A percentile compares a stretch with the other conserved stretches of the same genome.
Conservation (phyloP, 2,329 filamentous ascomycete genomes). For the Ophiocordyceps robertsii region DNA sequence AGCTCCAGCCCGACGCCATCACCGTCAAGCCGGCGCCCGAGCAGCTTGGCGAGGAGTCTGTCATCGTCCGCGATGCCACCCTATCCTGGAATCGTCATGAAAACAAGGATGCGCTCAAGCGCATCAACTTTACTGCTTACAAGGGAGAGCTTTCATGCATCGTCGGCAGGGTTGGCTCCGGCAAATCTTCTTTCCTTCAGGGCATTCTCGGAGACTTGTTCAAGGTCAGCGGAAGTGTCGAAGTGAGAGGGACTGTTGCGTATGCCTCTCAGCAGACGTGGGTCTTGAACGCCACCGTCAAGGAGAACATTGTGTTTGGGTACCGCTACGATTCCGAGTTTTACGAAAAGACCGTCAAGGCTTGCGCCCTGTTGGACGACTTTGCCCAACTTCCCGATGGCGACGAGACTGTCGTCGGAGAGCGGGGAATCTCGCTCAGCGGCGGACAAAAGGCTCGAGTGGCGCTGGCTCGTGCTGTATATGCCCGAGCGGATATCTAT, state of each 20-base stretch:
- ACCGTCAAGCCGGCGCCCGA: conserved; percentile 53
- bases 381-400: conserved; percentile 88
- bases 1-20: conserved; percentile 79
- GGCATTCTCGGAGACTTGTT: conserved; percentile 82
- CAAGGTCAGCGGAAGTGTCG: conserved; percentile 74
- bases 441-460: conserved; percentile 93
- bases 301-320: conserved; percentile 94
- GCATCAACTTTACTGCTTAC: conserved; percentile 77
- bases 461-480: conserved; percentile 84
- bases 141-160: conserved; percentile 91
- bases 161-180: conserved; percentile 85
- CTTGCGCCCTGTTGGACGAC: conserved; percentile 82
- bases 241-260: conserved; percentile 68
- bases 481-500: conserved; percentile 93
- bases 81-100: conserved; percentile 93
- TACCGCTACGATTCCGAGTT: conserved; percentile 88
- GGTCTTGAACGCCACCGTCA: conserved; percentile 96
- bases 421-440: conserved; percentile 89
- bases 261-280: conserved; percentile 90
- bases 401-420: conserved; percentile 91
- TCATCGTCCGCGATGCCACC: conserved; percentile 68
- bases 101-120: conserved; percentile 54
- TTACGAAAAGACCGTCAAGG: conserved; percentile 84
- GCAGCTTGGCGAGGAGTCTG: conserved; percentile 71
- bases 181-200: conserved; percentile 88